Evolutionary conservation across 345 rosid genomes (phyloP).

Genomic region (Pugionium dolabratum): DNA sequence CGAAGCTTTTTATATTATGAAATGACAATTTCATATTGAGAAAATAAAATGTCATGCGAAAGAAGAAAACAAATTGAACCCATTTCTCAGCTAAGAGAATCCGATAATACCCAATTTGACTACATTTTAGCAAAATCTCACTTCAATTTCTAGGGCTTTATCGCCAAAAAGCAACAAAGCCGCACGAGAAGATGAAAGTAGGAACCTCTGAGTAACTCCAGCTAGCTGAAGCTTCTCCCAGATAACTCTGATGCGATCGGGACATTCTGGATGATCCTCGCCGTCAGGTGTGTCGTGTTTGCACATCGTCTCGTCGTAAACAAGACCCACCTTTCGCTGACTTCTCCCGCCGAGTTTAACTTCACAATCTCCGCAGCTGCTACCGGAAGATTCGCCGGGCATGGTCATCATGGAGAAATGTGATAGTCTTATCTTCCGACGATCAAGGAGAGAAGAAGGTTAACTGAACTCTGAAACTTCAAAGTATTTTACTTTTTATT

Average conservation of each 20-base stretch:
- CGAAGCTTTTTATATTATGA: not conserved
- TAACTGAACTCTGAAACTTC: not conserved
- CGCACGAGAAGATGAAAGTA: conserved; percentile 7
- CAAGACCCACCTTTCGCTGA: conserved; percentile 61
- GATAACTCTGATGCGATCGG: conserved; percentile 67
- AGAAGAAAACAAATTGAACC: too few species aligned
- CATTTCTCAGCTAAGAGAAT: not conserved
- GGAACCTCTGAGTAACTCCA: conserved; percentile 63
- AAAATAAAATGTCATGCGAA: too few species aligned
- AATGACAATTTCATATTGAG: not conserved
- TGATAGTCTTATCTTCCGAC: not conserved
- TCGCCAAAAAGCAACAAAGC: not conserved
- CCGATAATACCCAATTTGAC: conserved; percentile 19
- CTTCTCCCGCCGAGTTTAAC: not conserved
- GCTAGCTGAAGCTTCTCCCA: conserved; percentile 73
- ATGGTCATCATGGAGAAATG: not conserved
- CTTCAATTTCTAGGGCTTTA: conserved; percentile 33
- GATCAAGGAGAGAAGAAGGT: conserved; percentile 9
- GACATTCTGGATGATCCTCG: conserved; percentile 72
- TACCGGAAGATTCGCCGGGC: conserved; percentile 18
- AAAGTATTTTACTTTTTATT: conserved; percentile 8
- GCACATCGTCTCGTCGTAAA: conserved; percentile 87
- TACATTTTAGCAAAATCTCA: conserved; percentile 3
- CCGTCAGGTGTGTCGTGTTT: conserved; percentile 69
- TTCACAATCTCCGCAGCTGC: not conserved